Base-by-base conservation (phyloP, 192 early-diverging fungal genomes). In the Helicostylum pulchrum region DNA sequence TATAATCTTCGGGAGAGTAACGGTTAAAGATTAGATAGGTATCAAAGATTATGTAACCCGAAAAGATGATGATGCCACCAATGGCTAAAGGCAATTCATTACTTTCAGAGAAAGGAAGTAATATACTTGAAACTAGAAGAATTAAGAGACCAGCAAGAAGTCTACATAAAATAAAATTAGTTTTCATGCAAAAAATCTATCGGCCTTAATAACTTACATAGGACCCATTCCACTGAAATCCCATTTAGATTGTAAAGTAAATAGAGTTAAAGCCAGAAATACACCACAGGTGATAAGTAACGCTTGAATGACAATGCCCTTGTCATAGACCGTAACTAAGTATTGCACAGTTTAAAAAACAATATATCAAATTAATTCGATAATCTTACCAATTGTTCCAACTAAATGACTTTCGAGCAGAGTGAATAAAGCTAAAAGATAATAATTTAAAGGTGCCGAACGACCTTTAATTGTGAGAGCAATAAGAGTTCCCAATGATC, bases 41-140 rank as follows among this genome's bases (percentile, higher is more conserved):
- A 73, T 92, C 91, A 54, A 82, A 88, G 32, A 91, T 62, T 51
- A 93, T 88, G 76, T 88, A 93, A 7, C 87, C 88, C 53, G 83
- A 87, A 77, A 93, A 93, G 23, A 93, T 63, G 9, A 93, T 53
- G 2, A 87, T 88, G 1, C 73, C 79, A 23, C 78, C 66, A n/a
- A 83, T 67, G 2, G 86, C 85, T 31, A 89, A 59, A 46, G 80
- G 70, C 23, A 91, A 64, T 63, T 89, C 78, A 20, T 86, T 65
- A 5, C 75, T 63, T 30, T 70, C 53, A 57, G 65, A 78, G 72
- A 93, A 93, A 1, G 91, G 91, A 43, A 93, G 43, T 63, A 93
- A 89, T 47, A 93, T 59, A 11, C 81, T 79, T 10, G 84, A 76
- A 14, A 90, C 61, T 32, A 93, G 30, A 8, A 93, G 42, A 7